These are phyloP conservation scores for Pseudohalonectria lignicola DNA, from an alignment of 2,329 filamentous ascomycete species.

Conservation along the genomic window DNA sequence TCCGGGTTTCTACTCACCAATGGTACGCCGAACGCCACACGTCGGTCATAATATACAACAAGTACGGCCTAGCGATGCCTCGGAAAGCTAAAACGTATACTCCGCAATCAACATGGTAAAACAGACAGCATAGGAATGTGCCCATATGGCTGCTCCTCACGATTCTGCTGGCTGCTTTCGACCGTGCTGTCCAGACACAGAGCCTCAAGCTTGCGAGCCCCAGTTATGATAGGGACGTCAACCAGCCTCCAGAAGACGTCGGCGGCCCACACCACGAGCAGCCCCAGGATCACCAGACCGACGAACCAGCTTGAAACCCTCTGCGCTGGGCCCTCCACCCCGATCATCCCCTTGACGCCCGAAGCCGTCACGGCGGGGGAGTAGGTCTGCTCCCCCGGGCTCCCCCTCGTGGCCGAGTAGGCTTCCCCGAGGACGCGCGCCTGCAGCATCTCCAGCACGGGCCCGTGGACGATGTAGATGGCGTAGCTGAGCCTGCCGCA, in stretches of 20 bases:
- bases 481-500: slow-evolving; percentile 45
- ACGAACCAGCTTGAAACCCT: slow-evolving; percentile 22
- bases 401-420: slow-evolving; percentile 10
- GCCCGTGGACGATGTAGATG: slow-evolving; percentile 47
- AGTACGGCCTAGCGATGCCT: no score
- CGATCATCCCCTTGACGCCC: slow-evolving; percentile 20
- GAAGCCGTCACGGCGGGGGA: slow-evolving; percentile 11
- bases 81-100: no score
- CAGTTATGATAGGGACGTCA: slow-evolving; percentile 29
- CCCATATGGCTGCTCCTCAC: no score
- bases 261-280: slow-evolving; percentile 37
- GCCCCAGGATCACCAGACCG: slow-evolving; percentile 22
- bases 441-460: slow-evolving; percentile 28
- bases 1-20: no score
- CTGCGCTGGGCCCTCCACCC: slow-evolving; percentile 15
- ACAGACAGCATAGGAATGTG: no score
- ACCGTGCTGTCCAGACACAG: slow-evolving; percentile 11
- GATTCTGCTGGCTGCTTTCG: slow-evolving; percentile 6
- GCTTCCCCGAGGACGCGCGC: slow-evolving; percentile 16
- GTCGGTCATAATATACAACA: no score
- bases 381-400: slow-evolving; percentile 10
- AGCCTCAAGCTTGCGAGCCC: slow-evolving; percentile 17
- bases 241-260: slow-evolving; percentile 49
- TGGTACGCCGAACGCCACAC: no score
- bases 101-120: no score